Evolutionary conservation across 306 rosid species (phyloP).

Genomic region (Cucumis hystrix): DNA sequence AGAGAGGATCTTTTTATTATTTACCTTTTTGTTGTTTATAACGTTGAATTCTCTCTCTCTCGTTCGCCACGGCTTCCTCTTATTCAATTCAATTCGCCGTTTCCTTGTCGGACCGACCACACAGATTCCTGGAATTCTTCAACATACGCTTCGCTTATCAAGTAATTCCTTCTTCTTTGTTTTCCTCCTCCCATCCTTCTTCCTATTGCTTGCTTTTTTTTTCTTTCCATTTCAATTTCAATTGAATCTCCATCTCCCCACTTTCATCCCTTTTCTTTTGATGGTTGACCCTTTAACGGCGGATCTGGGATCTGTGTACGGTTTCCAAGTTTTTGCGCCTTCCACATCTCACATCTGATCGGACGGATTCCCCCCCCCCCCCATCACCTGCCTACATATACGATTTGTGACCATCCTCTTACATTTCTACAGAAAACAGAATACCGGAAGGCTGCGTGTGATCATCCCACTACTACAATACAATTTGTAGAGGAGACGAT

Average conservation of each 20-base stretch:
- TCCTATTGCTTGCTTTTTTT: too few relatives aligned
- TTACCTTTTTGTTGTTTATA: background rate
- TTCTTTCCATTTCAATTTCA: too few relatives aligned
- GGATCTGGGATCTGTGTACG: background rate
- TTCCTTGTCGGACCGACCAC: background rate
- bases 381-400: background rate
- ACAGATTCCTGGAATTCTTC: background rate
- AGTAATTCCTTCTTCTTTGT: background rate
- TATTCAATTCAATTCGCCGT: background rate
- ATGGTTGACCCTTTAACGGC: background rate
- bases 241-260: background rate
- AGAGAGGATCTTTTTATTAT: background rate
- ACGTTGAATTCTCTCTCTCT: background rate
- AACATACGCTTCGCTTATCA: background rate
- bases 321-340: background rate
- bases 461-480: background rate
- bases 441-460: background rate
- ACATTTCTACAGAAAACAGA: background rate
- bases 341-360: background rate
- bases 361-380: background rate
- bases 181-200: background rate
- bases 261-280: background rate
- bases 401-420: background rate
- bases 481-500: background rate
- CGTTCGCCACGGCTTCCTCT: background rate